phyloP scores from a whole-genome alignment of 202 grass and related monocot species.

The Digitaria exilis region DNA sequence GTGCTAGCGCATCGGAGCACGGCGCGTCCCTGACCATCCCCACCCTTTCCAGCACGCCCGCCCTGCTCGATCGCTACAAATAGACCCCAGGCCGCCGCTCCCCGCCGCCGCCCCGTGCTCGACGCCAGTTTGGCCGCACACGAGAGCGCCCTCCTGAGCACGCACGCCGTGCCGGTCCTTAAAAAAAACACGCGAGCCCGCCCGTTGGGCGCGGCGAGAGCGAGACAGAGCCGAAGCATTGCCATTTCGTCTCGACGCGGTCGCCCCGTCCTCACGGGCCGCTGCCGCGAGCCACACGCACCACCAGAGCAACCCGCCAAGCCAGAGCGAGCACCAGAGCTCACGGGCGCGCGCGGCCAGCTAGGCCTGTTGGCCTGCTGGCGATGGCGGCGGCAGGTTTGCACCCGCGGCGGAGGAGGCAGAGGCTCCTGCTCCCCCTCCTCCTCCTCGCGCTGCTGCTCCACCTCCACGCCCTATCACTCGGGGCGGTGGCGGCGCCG shows the following conservation, averaged over 20 bases:
- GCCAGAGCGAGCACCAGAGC: not conserved
- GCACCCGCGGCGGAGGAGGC: not conserved
- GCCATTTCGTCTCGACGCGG: slow-evolving; percentile 30
- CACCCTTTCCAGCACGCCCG: not conserved
- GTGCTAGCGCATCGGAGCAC: not conserved
- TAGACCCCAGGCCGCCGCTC: not conserved
- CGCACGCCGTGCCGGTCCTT: too few species aligned
- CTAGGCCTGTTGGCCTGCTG: not conserved
- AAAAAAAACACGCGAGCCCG: not conserved
- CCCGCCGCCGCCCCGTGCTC: not conserved
- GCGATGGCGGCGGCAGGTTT: not conserved
- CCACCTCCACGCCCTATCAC: not conserved
- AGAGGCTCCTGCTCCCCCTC: not conserved
- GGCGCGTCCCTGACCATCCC: too few species aligned
- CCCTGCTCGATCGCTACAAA: not conserved
- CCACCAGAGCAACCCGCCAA: not conserved
- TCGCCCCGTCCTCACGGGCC: slow-evolving; percentile 25
- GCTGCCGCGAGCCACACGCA: not conserved
- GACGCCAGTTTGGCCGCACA: not conserved
- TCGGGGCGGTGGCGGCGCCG: slow-evolving; percentile 26
- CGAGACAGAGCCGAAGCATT: not conserved
- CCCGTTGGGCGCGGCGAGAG: not conserved
- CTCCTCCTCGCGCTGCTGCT: not conserved
- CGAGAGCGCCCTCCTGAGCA: not conserved
- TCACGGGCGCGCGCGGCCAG: not conserved